Conservation (phyloP, 2,329 filamentous ascomycete genomes). For the Gaeumannomyces sp. region DNA sequence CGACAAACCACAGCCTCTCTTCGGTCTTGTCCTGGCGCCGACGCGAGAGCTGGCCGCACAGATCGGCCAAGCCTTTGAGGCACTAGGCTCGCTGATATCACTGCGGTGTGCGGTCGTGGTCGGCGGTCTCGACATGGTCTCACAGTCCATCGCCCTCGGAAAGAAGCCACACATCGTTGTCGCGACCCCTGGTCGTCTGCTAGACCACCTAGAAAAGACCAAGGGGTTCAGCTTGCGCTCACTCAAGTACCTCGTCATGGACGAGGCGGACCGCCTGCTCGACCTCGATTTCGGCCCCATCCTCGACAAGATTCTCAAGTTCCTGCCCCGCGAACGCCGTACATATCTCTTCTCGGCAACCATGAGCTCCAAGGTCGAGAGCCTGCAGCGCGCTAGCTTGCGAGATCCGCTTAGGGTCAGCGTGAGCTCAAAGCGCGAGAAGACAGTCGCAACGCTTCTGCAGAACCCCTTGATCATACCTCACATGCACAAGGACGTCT, state of each 20-base stretch:
- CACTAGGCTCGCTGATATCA: conserved; percentile 79
- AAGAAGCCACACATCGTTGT: conserved; percentile 95
- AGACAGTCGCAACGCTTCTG: conserved; percentile 82
- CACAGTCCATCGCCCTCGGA: conserved; percentile 83
- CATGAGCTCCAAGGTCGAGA: conserved; percentile 90
- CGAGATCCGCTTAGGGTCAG: conserved; percentile 78
- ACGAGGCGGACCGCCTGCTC: conserved; percentile 85
- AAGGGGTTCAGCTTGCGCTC: conserved; percentile 84
- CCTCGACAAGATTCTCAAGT: conserved; percentile 74
- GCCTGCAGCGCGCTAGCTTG: conserved; percentile 81
- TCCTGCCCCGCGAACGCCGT: conserved; percentile 67
- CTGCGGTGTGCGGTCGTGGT: conserved; percentile 82
- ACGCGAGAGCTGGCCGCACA: conserved; percentile 92
- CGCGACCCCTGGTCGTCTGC: conserved; percentile 79
- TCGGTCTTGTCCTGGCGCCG: conserved; percentile 84
- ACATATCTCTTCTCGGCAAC: conserved; percentile 74
- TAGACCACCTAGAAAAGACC: conserved; percentile 94
- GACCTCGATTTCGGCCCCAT: conserved; percentile 40
- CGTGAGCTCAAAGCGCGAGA: conserved; percentile 77
- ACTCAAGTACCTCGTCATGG: conserved; percentile 87
- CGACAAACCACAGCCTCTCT: conserved; percentile 78
- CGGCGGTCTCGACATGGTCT: conserved; percentile 92
- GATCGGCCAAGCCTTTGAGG: conserved; percentile 82
- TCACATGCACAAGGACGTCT: conserved; percentile 81
- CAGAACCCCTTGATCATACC: conserved; percentile 86